Conservation (phyloP, 2,329 filamentous ascomycete genomes). For the Colletotrichum musae region DNA sequence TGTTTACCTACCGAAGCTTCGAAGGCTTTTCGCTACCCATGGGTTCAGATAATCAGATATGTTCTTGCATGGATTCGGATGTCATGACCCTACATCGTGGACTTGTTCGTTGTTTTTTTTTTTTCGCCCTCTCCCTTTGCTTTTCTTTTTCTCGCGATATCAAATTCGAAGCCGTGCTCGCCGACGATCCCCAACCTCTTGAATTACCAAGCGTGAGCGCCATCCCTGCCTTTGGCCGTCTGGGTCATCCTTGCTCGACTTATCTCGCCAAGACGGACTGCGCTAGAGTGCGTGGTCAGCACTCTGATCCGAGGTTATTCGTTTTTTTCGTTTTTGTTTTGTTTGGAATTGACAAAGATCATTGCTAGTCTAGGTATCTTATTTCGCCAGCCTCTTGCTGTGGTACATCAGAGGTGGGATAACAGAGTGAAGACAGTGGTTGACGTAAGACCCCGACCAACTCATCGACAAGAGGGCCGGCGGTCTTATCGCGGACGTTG, state of each 20-base stretch:
- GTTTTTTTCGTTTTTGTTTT: conserved; percentile 1
- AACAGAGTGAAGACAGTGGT: too few relatives aligned
- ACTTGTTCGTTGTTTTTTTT: neutral
- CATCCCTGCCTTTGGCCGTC: neutral
- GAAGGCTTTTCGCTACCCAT: neutral
- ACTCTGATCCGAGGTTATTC: neutral
- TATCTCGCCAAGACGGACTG: neutral
- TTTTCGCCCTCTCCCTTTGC: neutral
- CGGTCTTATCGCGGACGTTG: too few relatives aligned
- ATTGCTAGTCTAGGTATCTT: too few relatives aligned
- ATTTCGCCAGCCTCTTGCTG: too few relatives aligned
- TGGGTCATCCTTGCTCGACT: conserved; percentile 15
- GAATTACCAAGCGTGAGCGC: neutral
- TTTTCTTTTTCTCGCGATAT: too few relatives aligned
- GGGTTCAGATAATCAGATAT: conserved; percentile 19
- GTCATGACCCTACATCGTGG: neutral
- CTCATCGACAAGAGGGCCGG: too few relatives aligned
- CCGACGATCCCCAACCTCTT: neutral
- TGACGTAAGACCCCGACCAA: too few relatives aligned
- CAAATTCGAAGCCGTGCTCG: too few relatives aligned
- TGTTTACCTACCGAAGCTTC: neutral
- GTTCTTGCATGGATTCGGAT: neutral
- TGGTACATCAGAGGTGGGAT: too few relatives aligned
- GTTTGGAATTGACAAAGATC: neutral
- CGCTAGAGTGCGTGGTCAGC: neutral